A percentile compares a stretch with the other conserved stretches of the same genome.
phyloP scores from a whole-genome alignment of 176 grass and related monocot genomes.

The Calamus simplicifolius region DNA sequence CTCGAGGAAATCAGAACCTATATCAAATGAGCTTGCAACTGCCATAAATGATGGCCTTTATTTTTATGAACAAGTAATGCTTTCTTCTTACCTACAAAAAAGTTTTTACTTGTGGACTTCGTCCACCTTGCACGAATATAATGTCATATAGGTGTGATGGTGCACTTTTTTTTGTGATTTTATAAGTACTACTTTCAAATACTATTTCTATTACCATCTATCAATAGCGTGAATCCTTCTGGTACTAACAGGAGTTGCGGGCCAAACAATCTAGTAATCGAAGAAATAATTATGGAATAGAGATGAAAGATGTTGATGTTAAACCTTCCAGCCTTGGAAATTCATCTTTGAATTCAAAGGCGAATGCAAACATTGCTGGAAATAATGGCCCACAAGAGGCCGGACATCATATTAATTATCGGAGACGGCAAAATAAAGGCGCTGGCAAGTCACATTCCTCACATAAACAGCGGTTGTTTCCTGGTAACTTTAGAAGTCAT shows the following conservation, averaged over 20 bases:
- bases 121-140: no score
- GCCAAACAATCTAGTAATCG: constrained; percentile 32
- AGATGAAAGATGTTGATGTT: constrained; percentile 27
- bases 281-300: constrained; percentile 36
- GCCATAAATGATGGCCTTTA: constrained; percentile 75
- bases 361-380: constrained; percentile 26
- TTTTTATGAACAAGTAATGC: constrained; percentile 69
- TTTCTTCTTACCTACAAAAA: no score
- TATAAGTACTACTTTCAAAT: not conserved
- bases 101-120: no score
- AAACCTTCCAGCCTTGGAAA: constrained; percentile 25
- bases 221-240: no score
- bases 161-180: no score
- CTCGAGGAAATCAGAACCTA: constrained; percentile 40
- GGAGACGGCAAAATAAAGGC: constrained; percentile 65
- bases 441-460: constrained; percentile 52
- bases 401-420: constrained; percentile 56
- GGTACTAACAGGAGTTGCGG: constrained; percentile 39
- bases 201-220: constrained; percentile 22
- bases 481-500: constrained; percentile 58
- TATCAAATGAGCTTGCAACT: constrained; percentile 77
- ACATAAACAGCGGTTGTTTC: constrained; percentile 80
- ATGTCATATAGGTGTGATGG: no score
- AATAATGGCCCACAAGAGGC: constrained; percentile 44
- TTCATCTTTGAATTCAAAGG: constrained; percentile 38